phyloP scores from a whole-genome alignment of 805 yeast species.

The Candida stauntonica region DNA sequence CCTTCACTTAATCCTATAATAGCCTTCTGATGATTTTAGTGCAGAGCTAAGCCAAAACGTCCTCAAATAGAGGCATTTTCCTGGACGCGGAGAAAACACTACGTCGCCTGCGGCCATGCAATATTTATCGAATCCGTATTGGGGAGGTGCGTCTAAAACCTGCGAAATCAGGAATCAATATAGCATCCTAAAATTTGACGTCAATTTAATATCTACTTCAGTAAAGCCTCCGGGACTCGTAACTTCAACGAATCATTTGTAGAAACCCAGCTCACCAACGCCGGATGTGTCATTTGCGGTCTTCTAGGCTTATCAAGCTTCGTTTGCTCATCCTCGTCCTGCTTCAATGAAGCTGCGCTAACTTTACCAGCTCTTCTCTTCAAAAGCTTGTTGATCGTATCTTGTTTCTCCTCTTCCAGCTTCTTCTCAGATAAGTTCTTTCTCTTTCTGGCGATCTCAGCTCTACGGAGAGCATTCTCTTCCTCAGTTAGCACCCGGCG shows the following conservation, averaged over 20 bases:
- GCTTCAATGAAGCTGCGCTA: constrained; percentile 18
- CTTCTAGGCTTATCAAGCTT: constrained; percentile 21
- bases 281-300: constrained; percentile 23
- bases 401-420: constrained; percentile 88
- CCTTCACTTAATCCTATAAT: no score
- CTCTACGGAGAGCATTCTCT: constrained; percentile 72
- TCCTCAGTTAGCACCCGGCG: constrained; percentile 72
- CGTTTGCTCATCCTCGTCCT: constrained; percentile 17
- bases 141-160: no score
- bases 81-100: no score
- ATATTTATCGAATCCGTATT: no score
- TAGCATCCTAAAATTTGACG: no score
- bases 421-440: constrained; percentile 78
- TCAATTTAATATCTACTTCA: neutral
- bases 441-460: constrained; percentile 85
- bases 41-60: no score
- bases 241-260: constrained; percentile 11
- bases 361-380: constrained; percentile 75
- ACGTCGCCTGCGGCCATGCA: no score
- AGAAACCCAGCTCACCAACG: constrained; percentile 23
- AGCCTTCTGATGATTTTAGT: no score
- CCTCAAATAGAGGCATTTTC: no score
- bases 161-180: no score
- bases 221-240: constrained; percentile 22
- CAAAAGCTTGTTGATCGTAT: constrained; percentile 80